phyloP scores from a whole-genome alignment of 139 green algal genomes.

The Edaphochlamys debaryana region DNA sequence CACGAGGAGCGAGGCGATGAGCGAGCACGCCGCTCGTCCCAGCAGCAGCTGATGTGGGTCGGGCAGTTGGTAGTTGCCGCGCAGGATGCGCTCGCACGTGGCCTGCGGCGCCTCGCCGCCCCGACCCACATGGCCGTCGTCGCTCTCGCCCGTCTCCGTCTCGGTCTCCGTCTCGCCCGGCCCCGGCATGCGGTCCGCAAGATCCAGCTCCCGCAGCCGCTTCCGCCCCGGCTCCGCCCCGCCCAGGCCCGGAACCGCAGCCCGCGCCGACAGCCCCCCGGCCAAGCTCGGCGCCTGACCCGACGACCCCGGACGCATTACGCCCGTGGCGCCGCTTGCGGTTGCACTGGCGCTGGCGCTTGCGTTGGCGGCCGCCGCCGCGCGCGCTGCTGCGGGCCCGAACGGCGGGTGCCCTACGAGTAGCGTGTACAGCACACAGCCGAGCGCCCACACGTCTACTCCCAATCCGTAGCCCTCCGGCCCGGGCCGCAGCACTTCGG shows the following conservation, averaged over 20 bases:
- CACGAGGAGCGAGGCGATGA: constrained; percentile 11
- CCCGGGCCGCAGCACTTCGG: constrained; percentile 20
- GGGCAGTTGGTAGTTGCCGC: too few species aligned
- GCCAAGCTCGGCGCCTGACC: too few species aligned
- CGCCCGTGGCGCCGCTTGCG: neutral
- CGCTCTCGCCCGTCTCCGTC: too few species aligned
- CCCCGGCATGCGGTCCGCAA: too few species aligned
- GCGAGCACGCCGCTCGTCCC: neutral
- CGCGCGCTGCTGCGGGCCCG: neutral
- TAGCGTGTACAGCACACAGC: constrained; percentile 26
- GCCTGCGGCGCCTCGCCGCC: neutral
- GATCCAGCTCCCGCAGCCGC: too few species aligned
- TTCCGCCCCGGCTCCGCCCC: too few species aligned
- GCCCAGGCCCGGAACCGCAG: too few species aligned
- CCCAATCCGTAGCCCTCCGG: neutral
- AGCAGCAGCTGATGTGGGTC: neutral
- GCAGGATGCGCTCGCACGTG: neutral
- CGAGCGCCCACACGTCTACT: constrained; percentile 39
- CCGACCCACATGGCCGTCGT: too few species aligned
- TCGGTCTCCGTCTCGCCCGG: too few species aligned
- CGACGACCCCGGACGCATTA: too few species aligned
- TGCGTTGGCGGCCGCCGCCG: neutral
- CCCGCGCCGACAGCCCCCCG: too few species aligned
- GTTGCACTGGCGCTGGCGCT: neutral
- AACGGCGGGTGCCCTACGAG: constrained; percentile 29